Percentiles rank a stretch among this genome's conserved stretches.
Conservation (phyloP, 2,329 filamentous ascomycete species). For the Coniochaeta sp. region DNA sequence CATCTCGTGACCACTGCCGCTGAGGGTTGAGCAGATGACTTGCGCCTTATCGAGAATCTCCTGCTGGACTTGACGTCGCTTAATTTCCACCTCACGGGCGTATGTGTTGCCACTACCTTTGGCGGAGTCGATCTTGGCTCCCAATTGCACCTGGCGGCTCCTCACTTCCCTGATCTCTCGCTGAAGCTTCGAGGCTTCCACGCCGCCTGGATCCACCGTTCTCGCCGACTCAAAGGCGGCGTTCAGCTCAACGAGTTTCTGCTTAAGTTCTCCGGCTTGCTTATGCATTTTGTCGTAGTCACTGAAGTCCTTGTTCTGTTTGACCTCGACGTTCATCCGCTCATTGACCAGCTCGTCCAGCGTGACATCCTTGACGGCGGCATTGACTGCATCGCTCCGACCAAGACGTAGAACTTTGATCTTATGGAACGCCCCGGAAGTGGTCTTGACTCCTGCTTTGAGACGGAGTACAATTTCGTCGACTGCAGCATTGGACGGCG, state of each 20-base stretch:
- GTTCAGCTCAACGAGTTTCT: slow-evolving; percentile 63
- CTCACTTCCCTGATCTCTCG: slow-evolving; percentile 74
- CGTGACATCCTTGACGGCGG: slow-evolving; percentile 82
- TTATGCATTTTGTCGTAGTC: slow-evolving; percentile 54
- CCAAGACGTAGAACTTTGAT: slow-evolving; percentile 87
- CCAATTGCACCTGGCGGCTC: slow-evolving; percentile 65
- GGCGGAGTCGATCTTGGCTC: slow-evolving; percentile 76
- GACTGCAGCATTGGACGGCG: slow-evolving; percentile 96
- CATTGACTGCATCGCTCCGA: slow-evolving; percentile 86
- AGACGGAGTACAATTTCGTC: slow-evolving; percentile 92
- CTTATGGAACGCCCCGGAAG: slow-evolving; percentile 63
- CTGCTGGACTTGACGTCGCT: slow-evolving; percentile 77
- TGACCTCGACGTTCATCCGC: slow-evolving; percentile 56
- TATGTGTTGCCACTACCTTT: slow-evolving; percentile 80
- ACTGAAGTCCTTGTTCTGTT: slow-evolving; percentile 48
- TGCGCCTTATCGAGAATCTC: slow-evolving; percentile 86
- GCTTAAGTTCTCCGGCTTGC: slow-evolving; percentile 66
- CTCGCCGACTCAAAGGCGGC: slow-evolving; percentile 64
- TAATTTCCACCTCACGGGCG: slow-evolving; percentile 78
- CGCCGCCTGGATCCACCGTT: background rate
- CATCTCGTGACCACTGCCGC: slow-evolving; percentile 94
- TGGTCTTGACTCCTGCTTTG: slow-evolving; percentile 77
- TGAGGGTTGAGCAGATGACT: slow-evolving; percentile 90
- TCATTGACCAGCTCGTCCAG: slow-evolving; percentile 84
- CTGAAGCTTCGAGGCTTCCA: slow-evolving; percentile 51